Base-by-base conservation (phyloP, 345 rosid genomes). In the Salix koriyanagi region DNA sequence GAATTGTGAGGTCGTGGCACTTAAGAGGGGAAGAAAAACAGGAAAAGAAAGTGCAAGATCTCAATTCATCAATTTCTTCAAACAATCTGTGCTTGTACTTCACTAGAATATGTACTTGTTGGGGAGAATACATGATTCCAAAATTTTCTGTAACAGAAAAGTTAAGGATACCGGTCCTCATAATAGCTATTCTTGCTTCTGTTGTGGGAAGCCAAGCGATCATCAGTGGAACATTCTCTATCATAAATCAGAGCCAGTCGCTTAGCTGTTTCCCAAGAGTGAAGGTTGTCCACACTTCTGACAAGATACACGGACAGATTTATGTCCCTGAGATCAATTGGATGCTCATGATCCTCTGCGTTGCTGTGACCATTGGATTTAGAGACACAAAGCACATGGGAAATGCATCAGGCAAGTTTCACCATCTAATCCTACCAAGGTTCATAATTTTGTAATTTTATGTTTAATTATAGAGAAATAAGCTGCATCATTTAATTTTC, bases 161-260 rank as follows among this genome's bases (percentile, higher is more conserved):
- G 76, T 86, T 96, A 67, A 90, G 94, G 80, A 85, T 91, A 89
- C 99, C 99, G 3, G 97, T 96, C 78, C 93, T 96, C 19, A 28
- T 84, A 65, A 69, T 96, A 37, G 99, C 99, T 1, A 96, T 96
- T 84, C 97, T 94, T 65, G 98, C 99, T 73, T 91, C 99, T 69
- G 95, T 96, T 48, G 99, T 96, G 73, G 99, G 98, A 86, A 94
- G 99, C 88, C 99, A 94, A 85, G 97, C 99, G 13, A 96, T 96
- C 78, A 96, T 96, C 71, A 96, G 98, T 9, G 99, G 99, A 67
- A 94, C 99, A 34, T 96, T 96, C 88, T 94, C 99, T 26, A 96
- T 96, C 82, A 96, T 96, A 84, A 96, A 92, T 86, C 98, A 96
- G 85, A 94, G 98, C 88, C 99, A 94, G 80, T 91, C 99, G n/a